Conservation (phyloP, 2,329 filamentous ascomycete species). For the Phoma sp. region DNA sequence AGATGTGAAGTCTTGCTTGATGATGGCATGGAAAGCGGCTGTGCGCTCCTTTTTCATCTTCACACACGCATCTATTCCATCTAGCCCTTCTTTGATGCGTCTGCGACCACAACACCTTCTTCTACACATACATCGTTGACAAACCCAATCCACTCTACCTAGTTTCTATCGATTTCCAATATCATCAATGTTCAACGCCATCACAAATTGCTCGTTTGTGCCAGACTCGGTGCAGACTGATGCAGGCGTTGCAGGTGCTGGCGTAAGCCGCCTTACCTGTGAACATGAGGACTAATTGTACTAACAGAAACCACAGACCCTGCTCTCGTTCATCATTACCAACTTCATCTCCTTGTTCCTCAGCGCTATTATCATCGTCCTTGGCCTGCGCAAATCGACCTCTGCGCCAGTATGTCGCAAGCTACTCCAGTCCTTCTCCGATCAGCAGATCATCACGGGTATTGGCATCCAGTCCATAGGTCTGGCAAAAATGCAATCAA, state of each 20-base stretch:
- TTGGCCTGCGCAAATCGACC: constrained; percentile 57
- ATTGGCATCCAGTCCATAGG: constrained; percentile 72
- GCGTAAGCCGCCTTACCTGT: constrained; percentile 51
- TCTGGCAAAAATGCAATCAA: constrained; percentile 63
- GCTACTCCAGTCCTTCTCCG: constrained; percentile 68
- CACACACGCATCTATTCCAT: background rate
- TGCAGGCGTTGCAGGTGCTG: constrained; percentile 64
- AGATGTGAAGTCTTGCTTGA: constrained; percentile 22
- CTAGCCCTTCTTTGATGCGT: background rate
- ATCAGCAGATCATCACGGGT: constrained; percentile 72
- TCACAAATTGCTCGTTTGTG: constrained; percentile 51
- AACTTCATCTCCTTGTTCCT: constrained; percentile 64
- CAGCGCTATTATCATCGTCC: constrained; percentile 63
- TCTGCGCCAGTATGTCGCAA: constrained; percentile 64
- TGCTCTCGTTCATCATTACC: constrained; percentile 71
- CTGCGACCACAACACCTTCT: constrained; percentile 1
- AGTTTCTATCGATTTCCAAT: background rate
- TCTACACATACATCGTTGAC: background rate
- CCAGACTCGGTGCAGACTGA: constrained; percentile 58
- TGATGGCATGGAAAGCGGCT: constrained; percentile 34
- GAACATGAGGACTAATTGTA: background rate
- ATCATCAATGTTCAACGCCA: constrained; percentile 11
- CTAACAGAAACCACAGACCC: constrained; percentile 47
- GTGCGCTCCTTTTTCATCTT: constrained; percentile 24
- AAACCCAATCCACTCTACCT: background rate